Base-by-base conservation (phyloP, 345 rosid genomes). In the Citropsis articulata region DNA sequence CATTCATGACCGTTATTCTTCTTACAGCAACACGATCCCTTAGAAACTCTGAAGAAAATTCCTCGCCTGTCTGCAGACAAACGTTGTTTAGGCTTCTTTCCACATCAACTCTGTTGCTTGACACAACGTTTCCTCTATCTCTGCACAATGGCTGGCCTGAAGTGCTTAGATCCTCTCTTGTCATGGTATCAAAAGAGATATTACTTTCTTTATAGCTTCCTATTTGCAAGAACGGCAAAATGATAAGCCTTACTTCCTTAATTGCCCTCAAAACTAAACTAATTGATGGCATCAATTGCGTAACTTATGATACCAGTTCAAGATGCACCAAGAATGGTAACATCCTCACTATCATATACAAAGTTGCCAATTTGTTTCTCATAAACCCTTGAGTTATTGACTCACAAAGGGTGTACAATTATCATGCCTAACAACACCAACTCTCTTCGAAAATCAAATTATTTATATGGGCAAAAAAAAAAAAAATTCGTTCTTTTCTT, bases 11-110 rank as follows among this genome's bases (percentile, higher is more conserved):
- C 4, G 62, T 70, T 28, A 77, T 75, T 81, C 89, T 83, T 78
- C 88, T 84, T 69, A 76, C 70, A 70, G 81, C 83, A 79, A 73
- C 79, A 50, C 85, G 85, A 50, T 92, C 93, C 50, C 90, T 81
- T 61, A 88, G 78, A 56, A 92, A 33, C 36, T 5, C 36, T 33
- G 36, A 33, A 33, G 0, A 33, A 33, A 33, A 33, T 33, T 33
- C 36, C 36, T 4, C 6, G 36, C 6, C 6, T 0, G 1, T 33
- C 36, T 4, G 36, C 36, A 33, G 36, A 33, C 5, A 33, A 33
- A 33, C 36, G 4, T 33, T 33, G 36, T 33, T 33, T 5, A 33
- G n/a, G n/a, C n/a, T 33, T 33, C 36, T 33, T 33, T 33, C 36
- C 36, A 4, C 36, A 94, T 62, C 66, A 55, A 21, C 59, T 67